Evolutionary conservation across 2,329 filamentous ascomycete species (phyloP).

Genomic region (Fusarium oligoseptatum): DNA sequence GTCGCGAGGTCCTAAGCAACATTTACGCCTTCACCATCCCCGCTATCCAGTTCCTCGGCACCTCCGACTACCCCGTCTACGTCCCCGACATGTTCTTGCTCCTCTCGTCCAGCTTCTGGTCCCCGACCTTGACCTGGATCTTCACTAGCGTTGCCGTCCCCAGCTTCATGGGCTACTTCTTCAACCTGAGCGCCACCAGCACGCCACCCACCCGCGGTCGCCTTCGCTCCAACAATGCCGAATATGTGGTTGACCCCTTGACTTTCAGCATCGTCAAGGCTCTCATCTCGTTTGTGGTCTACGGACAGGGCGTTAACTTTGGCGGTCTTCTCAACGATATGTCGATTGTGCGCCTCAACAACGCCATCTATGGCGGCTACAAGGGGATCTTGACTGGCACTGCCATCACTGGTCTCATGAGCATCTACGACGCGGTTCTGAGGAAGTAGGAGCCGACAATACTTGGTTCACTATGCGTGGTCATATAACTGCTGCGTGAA

Average conservation of each 20-base stretch:
- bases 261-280: conserved; percentile 93
- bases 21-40: conserved; percentile 81
- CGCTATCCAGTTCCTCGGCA: conserved; percentile 67
- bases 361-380: conserved; percentile 78
- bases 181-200: conserved; percentile 80
- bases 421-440: conserved; percentile 83
- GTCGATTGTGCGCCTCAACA: conserved; percentile 73
- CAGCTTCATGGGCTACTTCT: conserved; percentile 83
- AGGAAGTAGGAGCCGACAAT: conserved; percentile 67
- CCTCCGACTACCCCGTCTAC: conserved; percentile 71
- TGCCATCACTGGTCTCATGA: conserved; percentile 75
- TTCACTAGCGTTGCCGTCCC: conserved; percentile 80
- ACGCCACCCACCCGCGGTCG: conserved; percentile 59
- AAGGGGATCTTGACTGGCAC: conserved; percentile 77
- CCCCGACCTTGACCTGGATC: conserved; percentile 81
- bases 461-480: not conserved
- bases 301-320: conserved; percentile 74
- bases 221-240: conserved; percentile 54
- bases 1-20: conserved; percentile 77
- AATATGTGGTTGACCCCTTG: conserved; percentile 83
- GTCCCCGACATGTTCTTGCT: conserved; percentile 86
- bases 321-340: conserved; percentile 71
- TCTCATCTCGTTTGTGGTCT: conserved; percentile 84
- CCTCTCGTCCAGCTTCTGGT: conserved; percentile 85
- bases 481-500: not conserved